phyloP scores from a whole-genome alignment of 2,329 filamentous ascomycete genomes.

The Teratosphaeria zuluensis region DNA sequence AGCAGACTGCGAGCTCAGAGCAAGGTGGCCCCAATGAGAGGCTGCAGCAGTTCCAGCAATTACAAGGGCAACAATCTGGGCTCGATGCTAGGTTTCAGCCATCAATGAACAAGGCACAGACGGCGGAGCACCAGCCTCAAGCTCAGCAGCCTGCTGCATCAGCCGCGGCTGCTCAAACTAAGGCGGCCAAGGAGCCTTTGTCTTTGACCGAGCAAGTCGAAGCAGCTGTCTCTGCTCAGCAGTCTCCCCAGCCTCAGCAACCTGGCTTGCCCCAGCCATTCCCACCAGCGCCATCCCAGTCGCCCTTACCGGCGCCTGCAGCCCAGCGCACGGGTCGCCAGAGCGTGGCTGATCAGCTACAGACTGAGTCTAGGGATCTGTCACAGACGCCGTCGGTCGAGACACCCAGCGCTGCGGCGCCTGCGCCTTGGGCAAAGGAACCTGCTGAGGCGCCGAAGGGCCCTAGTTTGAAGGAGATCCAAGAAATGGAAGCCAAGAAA shows the following conservation, averaged over 20 bases:
- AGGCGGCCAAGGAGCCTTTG: constrained; percentile 39
- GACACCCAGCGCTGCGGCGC: constrained; percentile 57
- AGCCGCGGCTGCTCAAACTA: constrained; percentile 4
- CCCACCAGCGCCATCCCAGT: constrained; percentile 59
- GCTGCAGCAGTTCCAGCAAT: constrained; percentile 72
- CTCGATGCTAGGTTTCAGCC: constrained; percentile 11
- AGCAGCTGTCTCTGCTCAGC: constrained; percentile 56
- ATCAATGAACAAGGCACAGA: constrained; percentile 7
- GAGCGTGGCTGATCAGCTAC: constrained; percentile 67
- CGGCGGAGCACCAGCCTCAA: constrained; percentile 8
- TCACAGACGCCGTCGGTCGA: constrained; percentile 65
- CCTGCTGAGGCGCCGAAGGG: constrained; percentile 63
- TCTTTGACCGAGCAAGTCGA: constrained; percentile 79
- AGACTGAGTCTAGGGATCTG: constrained; percentile 55
- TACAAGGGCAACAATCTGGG: constrained; percentile 43
- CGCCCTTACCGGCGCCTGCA: constrained; percentile 77
- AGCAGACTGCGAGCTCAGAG: constrained; percentile 39
- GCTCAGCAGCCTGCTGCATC: constrained; percentile 15
- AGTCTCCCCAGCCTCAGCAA: constrained; percentile 42
- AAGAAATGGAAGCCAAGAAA: constrained; percentile 88
- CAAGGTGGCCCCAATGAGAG: constrained; percentile 46
- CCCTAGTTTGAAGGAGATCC: constrained; percentile 90
- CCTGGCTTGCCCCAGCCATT: constrained; percentile 67
- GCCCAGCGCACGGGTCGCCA: constrained; percentile 69
- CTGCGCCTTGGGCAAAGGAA: constrained; percentile 89